Evolutionary conservation across 768 basidiomycete genomes (phyloP).

Genomic region (Boletus rubropictus): DNA sequence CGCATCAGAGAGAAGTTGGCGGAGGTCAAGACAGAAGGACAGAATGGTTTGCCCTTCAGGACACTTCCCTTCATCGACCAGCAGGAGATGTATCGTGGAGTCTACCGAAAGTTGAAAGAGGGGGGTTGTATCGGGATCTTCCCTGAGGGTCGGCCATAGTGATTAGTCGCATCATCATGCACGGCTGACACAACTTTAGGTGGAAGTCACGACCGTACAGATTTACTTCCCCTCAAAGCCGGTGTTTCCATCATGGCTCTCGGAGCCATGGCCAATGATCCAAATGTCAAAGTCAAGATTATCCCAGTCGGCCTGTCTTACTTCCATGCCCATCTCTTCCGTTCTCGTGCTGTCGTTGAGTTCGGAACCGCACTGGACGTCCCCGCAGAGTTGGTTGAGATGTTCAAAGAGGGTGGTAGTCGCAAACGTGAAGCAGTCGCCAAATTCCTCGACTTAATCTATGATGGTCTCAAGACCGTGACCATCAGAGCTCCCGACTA

Average conservation of each 20-base stretch:
- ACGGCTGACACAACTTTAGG: conserved; percentile 44
- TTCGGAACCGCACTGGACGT: conserved; percentile 90
- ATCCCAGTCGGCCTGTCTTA: conserved; percentile 79
- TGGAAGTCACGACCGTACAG: conserved; percentile 96
- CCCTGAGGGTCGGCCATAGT: conserved; percentile 73
- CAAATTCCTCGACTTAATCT: conserved; percentile 84
- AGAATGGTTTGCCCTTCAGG: conserved; percentile 72
- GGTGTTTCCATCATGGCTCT: conserved; percentile 98
- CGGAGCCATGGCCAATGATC: conserved; percentile 92
- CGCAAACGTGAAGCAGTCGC: conserved; percentile 88
- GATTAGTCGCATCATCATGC: background rate
- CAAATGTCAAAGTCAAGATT: conserved; percentile 81
- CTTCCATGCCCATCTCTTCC: conserved; percentile 80
- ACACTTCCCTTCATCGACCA: conserved; percentile 87
- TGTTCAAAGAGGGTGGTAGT: conserved; percentile 85
- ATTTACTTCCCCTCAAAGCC: conserved; percentile 93
- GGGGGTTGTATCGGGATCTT: conserved; percentile 96
- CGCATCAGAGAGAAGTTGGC: conserved; percentile 62
- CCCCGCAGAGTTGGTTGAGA: conserved; percentile 80
- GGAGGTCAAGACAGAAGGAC: conserved; percentile 51
- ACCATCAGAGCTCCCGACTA: conserved; percentile 95
- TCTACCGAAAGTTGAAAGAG: conserved; percentile 79
- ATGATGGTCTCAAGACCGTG: conserved; percentile 91
- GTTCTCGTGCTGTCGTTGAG: conserved; percentile 94
- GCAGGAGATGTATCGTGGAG: conserved; percentile 88